Evolutionary conservation across 768 basidiomycete genomes (phyloP).

Genomic region (Xerocomellus dryophilus): DNA sequence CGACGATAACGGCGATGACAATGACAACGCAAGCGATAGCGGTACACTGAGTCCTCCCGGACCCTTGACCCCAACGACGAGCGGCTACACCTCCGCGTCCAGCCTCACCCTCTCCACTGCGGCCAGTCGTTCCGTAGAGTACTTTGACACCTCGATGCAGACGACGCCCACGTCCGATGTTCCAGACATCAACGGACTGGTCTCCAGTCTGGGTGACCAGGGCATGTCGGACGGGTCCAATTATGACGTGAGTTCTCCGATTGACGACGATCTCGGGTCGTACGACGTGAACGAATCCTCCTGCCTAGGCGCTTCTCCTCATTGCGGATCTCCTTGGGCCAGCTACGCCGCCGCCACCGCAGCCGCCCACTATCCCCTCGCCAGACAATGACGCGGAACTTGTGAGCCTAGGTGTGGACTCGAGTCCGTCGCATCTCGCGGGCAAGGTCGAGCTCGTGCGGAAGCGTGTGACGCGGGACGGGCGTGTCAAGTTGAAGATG

Average conservation of each 20-base stretch:
- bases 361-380: background rate
- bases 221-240: constrained; percentile 45
- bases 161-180: constrained; percentile 34
- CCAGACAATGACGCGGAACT: constrained; percentile 9
- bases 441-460: constrained; percentile 56
- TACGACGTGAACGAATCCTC: constrained; percentile 21
- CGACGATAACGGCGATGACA: constrained; percentile 17
- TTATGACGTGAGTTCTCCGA: constrained; percentile 58
- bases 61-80: constrained; percentile 32
- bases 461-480: constrained; percentile 56
- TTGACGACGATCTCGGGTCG: constrained; percentile 21
- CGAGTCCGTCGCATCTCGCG: constrained; percentile 25
- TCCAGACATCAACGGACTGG: constrained; percentile 64
- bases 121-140: constrained; percentile 25
- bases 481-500: constrained; percentile 70
- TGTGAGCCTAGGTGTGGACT: background rate
- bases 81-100: constrained; percentile 27
- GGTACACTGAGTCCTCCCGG: constrained; percentile 33
- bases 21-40: constrained; percentile 29
- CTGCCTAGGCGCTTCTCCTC: constrained; percentile 52
- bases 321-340: constrained; percentile 64
- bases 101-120: constrained; percentile 27
- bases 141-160: constrained; percentile 27
- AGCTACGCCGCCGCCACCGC: constrained; percentile 29
- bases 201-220: constrained; percentile 52